Base-by-base conservation (phyloP, 1,284 basidiomycete species). In the Ganoderma multipileum region DNA sequence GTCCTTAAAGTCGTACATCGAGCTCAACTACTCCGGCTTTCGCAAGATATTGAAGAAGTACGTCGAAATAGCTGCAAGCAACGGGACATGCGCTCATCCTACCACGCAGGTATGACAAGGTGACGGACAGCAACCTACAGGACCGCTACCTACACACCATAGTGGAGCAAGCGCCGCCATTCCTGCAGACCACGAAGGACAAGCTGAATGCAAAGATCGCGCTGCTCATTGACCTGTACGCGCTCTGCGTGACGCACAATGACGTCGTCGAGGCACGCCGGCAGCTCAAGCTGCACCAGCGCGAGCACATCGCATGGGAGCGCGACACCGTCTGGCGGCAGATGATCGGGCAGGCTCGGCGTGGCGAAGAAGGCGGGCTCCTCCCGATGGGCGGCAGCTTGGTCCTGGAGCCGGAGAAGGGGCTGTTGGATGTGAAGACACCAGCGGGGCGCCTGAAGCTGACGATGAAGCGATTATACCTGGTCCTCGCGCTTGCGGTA, bases 21-120 rank as follows among this genome's bases (percentile, higher is more conserved):
- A 98, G 75, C 86, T 99, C 66, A 99, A 99, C 81, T 88, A 95
- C 77, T 95, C 95, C 0, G 98, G 97, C 0, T 95, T 99, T 82
- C 90, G 95, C 75, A 99, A 99, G 85, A 97, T 98, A 50, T 79
- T 98, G 76, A 99, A 99, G 81, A 99, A 99, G 93, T 95, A 78
- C 69, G 89, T 79, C 39, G 1, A 18, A 8, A 5, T 68, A 64
- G 61, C 63, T 63, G 26, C 42, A 60, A 38, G 28, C 42, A 54
- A 23, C 41, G 64, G 16, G 52, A 71, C 61, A 73, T 71, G 11
- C 20, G 41, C 68, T 68, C 44, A 70, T 26, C 36, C 8, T 36
- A 8, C 50, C 39, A 61, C 12, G 42, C 70, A 95, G 94, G 78
- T 98, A 98, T 78, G 97, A 99, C 86, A 99, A 99, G 81, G 95